A percentile compares a stretch with the other conserved stretches of the same genome.
These are phyloP conservation scores for Amanita rimosa DNA, from an alignment of 768 basidiomycete genomes.

Conservation along the genomic window DNA sequence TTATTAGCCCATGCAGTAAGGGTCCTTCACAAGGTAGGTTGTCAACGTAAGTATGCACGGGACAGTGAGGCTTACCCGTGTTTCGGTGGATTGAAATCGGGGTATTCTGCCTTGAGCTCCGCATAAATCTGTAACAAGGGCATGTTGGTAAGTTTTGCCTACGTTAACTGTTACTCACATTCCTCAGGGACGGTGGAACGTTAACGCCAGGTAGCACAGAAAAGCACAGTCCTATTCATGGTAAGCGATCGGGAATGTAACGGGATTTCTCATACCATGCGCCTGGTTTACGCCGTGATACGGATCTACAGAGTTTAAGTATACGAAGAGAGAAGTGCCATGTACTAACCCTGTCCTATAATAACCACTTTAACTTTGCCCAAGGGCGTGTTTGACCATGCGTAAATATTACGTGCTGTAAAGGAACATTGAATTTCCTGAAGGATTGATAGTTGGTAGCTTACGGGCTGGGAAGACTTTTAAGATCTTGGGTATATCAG, in stretches of 20 bases:
- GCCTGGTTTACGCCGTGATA: slow-evolving; percentile 77
- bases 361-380: slow-evolving; percentile 83
- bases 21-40: slow-evolving; percentile 37
- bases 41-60: slow-evolving; percentile 5
- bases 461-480: slow-evolving; percentile 75
- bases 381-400: slow-evolving; percentile 85
- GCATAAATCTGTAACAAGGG: slow-evolving; percentile 57
- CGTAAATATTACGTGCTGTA: slow-evolving; percentile 70
- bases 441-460: slow-evolving; percentile 13
- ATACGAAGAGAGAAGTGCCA: background rate
- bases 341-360: slow-evolving; percentile 49
- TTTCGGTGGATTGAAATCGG: slow-evolving; percentile 64
- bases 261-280: slow-evolving; percentile 43
- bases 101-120: slow-evolving; percentile 77
- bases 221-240: slow-evolving; percentile 66
- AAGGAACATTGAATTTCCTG: background rate
- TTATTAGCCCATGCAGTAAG: slow-evolving; percentile 71
- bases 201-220: slow-evolving; percentile 74
- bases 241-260: slow-evolving; percentile 9
- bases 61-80: slow-evolving; percentile 55
- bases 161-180: slow-evolving; percentile 34
- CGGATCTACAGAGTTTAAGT: slow-evolving; percentile 38
- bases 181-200: slow-evolving; percentile 74
- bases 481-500: slow-evolving; percentile 29
- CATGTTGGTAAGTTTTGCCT: background rate